Conservation (phyloP, 2,329 filamentous ascomycete species). For the Chrysoporthe austroafricana region DNA sequence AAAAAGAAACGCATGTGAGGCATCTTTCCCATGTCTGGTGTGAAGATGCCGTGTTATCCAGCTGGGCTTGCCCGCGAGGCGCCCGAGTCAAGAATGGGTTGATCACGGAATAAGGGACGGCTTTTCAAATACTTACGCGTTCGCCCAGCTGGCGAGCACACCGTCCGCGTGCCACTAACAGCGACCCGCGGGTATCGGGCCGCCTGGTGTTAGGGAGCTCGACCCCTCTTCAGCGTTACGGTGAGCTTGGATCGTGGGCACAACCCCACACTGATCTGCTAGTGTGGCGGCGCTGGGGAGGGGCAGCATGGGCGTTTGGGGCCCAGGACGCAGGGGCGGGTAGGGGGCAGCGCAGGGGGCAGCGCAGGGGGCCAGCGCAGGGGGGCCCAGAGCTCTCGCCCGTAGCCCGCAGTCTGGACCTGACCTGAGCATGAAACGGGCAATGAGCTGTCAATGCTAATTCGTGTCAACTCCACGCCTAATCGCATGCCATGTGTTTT, state of each 20-base stretch:
- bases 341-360: background rate
- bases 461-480: background rate
- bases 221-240: conserved; percentile 12
- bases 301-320: background rate
- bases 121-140: background rate
- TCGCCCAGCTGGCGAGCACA: background rate
- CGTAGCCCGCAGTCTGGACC: background rate
- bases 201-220: background rate
- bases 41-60: too few relatives aligned
- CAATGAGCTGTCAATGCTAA: conserved; percentile 9
- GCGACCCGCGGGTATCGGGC: too few relatives aligned
- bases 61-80: too few relatives aligned
- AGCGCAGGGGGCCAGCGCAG: background rate
- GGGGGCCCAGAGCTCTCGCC: conserved; percentile 5
- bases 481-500: background rate
- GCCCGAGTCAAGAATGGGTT: background rate
- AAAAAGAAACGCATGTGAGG: too few relatives aligned
- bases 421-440: background rate
- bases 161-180: background rate
- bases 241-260: conserved; percentile 1
- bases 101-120: background rate
- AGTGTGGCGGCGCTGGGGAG: background rate
- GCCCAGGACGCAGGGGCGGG: background rate
- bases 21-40: too few relatives aligned
- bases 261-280: conserved; percentile 6